Percentiles rank a stretch among this genome's conserved stretches.
phyloP scores from a whole-genome alignment of 2,329 filamentous ascomycete genomes.

The Plenodomus biglobosus region DNA sequence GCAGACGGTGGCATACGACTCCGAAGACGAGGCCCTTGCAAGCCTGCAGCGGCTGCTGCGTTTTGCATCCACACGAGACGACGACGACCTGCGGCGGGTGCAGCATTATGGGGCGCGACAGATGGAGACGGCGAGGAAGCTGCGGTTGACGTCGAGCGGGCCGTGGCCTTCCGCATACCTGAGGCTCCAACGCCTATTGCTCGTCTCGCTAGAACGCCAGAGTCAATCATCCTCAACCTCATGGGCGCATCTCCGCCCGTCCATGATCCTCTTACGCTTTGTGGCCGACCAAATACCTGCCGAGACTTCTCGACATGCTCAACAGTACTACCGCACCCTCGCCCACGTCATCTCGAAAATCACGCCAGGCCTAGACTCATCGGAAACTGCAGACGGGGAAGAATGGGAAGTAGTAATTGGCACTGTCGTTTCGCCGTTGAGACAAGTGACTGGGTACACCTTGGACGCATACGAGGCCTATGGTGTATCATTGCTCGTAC shows the following conservation, averaged over 20 bases:
- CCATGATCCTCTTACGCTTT: conserved; percentile 30
- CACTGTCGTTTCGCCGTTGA: conserved; percentile 35
- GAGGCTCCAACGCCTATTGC: conserved; percentile 44
- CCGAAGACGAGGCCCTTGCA: conserved; percentile 43
- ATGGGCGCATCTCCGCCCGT: conserved; percentile 13
- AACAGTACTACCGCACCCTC: conserved; percentile 38
- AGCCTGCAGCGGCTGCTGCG: conserved; percentile 49
- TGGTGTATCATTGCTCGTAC: conserved; percentile 49
- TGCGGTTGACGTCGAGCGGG: conserved; percentile 23
- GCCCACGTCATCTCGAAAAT: conserved; percentile 26
- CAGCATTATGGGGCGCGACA: conserved; percentile 45
- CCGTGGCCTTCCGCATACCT: conserved; percentile 49
- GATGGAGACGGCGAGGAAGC: conserved; percentile 31
- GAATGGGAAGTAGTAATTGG: conserved; percentile 20
- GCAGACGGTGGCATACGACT: conserved; percentile 35
- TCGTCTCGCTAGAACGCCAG: conserved; percentile 36
- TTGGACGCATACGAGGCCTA: conserved; percentile 44
- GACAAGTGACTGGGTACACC: conserved; percentile 38
- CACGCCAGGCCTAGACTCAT: conserved; percentile 4
- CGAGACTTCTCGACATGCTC: conserved; percentile 37
- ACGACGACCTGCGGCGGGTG: conserved; percentile 46
- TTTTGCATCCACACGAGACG: conserved; percentile 45
- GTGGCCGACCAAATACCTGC: conserved; percentile 37
- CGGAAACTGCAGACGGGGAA: conserved; percentile 1
- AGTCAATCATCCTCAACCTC: conserved; percentile 10